Conservation (phyloP, 2,329 filamentous ascomycete species). For the Pseudogymnoascus sp. region DNA sequence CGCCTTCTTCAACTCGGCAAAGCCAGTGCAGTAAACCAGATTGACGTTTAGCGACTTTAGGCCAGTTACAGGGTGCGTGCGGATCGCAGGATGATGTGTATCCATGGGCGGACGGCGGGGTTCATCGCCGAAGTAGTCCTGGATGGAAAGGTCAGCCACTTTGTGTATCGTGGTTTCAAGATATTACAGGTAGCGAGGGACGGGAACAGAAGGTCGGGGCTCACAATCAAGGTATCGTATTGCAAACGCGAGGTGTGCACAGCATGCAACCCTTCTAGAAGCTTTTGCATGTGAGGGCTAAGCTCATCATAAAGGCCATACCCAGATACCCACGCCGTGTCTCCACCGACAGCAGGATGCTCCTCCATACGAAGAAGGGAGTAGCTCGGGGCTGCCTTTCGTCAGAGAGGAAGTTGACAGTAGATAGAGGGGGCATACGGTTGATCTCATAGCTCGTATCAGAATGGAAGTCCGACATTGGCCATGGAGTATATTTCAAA, state of each 20-base stretch:
- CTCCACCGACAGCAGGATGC: slow-evolving; percentile 9
- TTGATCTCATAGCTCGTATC: slow-evolving; percentile 12
- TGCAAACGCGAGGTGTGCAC: slow-evolving; percentile 21
- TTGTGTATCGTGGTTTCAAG: not conserved
- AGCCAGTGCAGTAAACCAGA: slow-evolving; percentile 18
- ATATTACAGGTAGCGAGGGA: not conserved
- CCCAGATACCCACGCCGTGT: slow-evolving; percentile 17
- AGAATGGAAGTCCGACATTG: slow-evolving; percentile 10
- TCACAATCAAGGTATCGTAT: slow-evolving; percentile 15
- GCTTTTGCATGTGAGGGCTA: slow-evolving; percentile 17
- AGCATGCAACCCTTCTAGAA: slow-evolving; percentile 19
- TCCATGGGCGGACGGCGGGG: slow-evolving; percentile 26
- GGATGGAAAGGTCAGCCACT: slow-evolving; percentile 10
- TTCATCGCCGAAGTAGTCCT: slow-evolving; percentile 19
- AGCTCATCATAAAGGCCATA: slow-evolving; percentile 22
- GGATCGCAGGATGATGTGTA: slow-evolving; percentile 25
- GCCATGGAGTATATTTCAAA: slow-evolving; percentile 11
- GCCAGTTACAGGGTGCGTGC: slow-evolving; percentile 26
- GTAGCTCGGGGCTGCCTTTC: slow-evolving; percentile 4
- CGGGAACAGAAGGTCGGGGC: not conserved
- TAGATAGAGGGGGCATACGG: not conserved
- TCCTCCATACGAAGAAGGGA: slow-evolving; percentile 11
- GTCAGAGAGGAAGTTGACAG: not conserved
- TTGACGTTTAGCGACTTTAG: slow-evolving; percentile 24
- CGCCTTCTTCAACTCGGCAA: slow-evolving; percentile 23